Percentiles rank a stretch among this genome's conserved stretches.
phyloP scores from a whole-genome alignment of 148 eudicot genomes.

The Pharnaceum exiguum region DNA sequence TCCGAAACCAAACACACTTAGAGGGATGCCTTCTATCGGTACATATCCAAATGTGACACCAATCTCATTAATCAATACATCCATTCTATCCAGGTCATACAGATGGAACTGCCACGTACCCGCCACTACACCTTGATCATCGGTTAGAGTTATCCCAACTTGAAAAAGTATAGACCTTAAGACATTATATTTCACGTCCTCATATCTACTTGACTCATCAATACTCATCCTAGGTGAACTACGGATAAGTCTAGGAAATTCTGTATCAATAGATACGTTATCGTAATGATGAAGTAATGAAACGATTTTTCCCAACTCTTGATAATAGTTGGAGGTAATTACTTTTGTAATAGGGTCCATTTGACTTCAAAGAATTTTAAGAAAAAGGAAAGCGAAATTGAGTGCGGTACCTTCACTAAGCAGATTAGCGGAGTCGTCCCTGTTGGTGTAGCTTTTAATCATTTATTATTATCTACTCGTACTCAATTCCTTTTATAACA shows the following conservation, averaged over 20 bases:
- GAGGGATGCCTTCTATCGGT: neutral
- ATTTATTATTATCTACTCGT: no score
- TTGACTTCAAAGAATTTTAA: no score
- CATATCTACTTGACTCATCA: neutral
- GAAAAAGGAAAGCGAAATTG: no score
- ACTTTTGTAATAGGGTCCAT: no score
- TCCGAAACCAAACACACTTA: neutral
- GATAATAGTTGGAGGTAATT: no score
- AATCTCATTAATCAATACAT: neutral
- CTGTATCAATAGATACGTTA: neutral
- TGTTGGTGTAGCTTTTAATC: no score
- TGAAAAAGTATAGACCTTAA: neutral
- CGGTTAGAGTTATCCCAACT: neutral
- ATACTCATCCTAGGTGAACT: neutral
- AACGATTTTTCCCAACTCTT: no score
- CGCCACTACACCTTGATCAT: neutral
- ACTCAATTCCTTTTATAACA: no score
- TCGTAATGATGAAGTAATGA: neutral
- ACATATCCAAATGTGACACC: neutral
- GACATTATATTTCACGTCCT: neutral
- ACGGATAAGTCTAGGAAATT: neutral
- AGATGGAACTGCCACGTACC: neutral
- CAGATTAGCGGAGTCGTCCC: no score
- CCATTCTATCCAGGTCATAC: neutral
- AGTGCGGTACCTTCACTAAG: no score